Conservation (phyloP, 2,329 filamentous ascomycete species). For the Triangularia setosa region DNA sequence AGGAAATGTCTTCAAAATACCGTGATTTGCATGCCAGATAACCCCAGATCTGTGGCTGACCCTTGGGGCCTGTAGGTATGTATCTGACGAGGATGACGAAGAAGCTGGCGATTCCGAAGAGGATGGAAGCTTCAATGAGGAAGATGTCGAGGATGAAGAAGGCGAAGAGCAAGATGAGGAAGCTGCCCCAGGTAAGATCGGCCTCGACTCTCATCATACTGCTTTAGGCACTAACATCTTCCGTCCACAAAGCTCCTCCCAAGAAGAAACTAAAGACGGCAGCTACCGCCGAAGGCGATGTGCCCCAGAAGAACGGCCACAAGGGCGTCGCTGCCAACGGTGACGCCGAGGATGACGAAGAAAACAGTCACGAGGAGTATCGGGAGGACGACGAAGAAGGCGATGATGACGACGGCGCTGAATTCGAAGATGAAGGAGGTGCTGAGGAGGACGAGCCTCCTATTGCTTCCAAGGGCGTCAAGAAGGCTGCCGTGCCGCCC, state of each 20-base stretch:
- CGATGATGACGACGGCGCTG: slow-evolving; percentile 25
- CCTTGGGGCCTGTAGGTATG: slow-evolving; percentile 22
- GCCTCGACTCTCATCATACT: background rate
- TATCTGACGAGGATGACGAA: slow-evolving; percentile 29
- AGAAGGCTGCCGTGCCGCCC: slow-evolving; percentile 11
- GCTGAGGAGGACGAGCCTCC: slow-evolving; percentile 31
- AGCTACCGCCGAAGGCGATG: slow-evolving; percentile 29
- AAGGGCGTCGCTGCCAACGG: slow-evolving; percentile 22
- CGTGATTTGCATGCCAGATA: background rate
- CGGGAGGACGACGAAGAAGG: slow-evolving; percentile 26
- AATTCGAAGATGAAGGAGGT: slow-evolving; percentile 28
- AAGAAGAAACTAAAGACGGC: slow-evolving; percentile 51
- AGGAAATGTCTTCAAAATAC: background rate
- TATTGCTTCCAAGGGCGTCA: slow-evolving; percentile 12
- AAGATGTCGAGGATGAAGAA: slow-evolving; percentile 29
- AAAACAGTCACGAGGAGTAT: slow-evolving; percentile 21
- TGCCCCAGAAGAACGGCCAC: slow-evolving; percentile 31
- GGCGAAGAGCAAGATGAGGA: slow-evolving; percentile 36
- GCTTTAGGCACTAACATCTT: slow-evolving; percentile 11
- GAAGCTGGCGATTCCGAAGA: slow-evolving; percentile 29
- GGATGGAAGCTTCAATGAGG: slow-evolving; percentile 32
- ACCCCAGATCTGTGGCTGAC: slow-evolving; percentile 5
- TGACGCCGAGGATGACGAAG: slow-evolving; percentile 22
- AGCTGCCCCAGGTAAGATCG: slow-evolving; percentile 35
- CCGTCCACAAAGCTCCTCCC: slow-evolving; percentile 39